Percentiles rank a stretch among this genome's conserved stretches.
phyloP scores from a whole-genome alignment of 176 grass and related monocot genomes.

The Chloris gayana region DNA sequence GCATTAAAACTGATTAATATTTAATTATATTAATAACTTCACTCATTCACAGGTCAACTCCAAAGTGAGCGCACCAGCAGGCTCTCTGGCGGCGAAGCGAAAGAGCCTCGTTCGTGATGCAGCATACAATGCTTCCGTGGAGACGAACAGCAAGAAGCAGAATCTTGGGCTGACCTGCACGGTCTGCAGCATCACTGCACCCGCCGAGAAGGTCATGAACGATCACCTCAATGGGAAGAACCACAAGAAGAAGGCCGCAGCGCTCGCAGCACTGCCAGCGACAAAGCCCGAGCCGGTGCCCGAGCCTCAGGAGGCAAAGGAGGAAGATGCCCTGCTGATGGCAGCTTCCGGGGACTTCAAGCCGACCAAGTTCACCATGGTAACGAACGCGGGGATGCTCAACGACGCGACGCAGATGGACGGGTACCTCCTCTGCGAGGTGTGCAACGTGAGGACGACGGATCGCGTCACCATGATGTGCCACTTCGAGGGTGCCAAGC shows the following conservation, averaged over 20 bases:
- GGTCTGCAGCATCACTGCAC: slow-evolving; percentile 32
- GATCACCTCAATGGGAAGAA: slow-evolving; percentile 36
- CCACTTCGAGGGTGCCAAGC: slow-evolving; percentile 39
- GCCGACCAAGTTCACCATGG: slow-evolving; percentile 14
- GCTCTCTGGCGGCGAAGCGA: slow-evolving; percentile 7
- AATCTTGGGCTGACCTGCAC: slow-evolving; percentile 20
- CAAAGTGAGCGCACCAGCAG: neutral
- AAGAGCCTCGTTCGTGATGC: neutral
- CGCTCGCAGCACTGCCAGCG: neutral
- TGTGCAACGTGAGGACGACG: neutral
- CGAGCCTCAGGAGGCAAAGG: neutral
- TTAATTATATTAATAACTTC: neutral
- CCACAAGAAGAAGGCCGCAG: slow-evolving; percentile 23
- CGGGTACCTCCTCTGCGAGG: slow-evolving; percentile 47
- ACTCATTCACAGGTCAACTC: neutral
- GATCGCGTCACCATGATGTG: slow-evolving; percentile 40
- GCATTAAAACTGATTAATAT: neutral
- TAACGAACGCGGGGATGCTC: neutral
- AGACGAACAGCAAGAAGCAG: slow-evolving; percentile 23
- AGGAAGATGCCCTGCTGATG: neutral
- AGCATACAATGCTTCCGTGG: neutral
- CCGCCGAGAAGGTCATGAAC: neutral
- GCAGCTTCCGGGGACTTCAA: neutral
- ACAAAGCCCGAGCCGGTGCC: neutral
- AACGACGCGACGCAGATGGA: slow-evolving; percentile 39